These are phyloP conservation scores for Pachyrhizus erosus DNA, from an alignment of 306 rosid species.

Conservation along the genomic window DNA sequence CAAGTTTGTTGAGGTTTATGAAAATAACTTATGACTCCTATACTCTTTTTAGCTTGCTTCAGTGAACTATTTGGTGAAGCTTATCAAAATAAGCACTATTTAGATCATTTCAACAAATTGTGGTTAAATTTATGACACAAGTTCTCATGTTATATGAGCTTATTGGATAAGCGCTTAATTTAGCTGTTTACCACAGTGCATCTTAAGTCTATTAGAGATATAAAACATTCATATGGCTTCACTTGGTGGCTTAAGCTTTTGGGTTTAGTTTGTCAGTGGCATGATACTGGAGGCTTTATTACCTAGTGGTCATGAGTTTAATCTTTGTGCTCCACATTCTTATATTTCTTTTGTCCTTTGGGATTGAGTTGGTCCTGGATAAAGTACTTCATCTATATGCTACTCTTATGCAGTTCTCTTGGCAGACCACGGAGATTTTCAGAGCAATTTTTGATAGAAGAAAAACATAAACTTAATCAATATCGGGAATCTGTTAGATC, in stretches of 20 bases:
- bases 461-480: conserved; percentile 83
- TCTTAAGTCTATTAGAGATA: conserved; percentile 19
- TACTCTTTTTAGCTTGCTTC: neutral
- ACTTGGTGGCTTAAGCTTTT: conserved; percentile 32
- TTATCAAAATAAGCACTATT: neutral
- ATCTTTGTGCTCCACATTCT: conserved; percentile 22
- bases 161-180: neutral
- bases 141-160: neutral
- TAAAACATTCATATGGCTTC: conserved; percentile 27
- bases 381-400: conserved; percentile 34
- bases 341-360: conserved; percentile 15
- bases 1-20: neutral
- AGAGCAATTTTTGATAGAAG: conserved; percentile 79
- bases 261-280: conserved; percentile 24
- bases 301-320: conserved; percentile 8
- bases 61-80: neutral
- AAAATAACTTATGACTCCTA: neutral
- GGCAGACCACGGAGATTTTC: conserved; percentile 96
- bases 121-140: neutral
- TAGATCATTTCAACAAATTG: neutral
- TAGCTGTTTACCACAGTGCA: neutral
- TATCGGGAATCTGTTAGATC: conserved; percentile 88
- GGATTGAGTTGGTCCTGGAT: conserved; percentile 37
- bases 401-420: conserved; percentile 79
- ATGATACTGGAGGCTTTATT: conserved; percentile 31